Base-by-base conservation (phyloP, 75 land plant species). In the Gnetum montanum region DNA sequence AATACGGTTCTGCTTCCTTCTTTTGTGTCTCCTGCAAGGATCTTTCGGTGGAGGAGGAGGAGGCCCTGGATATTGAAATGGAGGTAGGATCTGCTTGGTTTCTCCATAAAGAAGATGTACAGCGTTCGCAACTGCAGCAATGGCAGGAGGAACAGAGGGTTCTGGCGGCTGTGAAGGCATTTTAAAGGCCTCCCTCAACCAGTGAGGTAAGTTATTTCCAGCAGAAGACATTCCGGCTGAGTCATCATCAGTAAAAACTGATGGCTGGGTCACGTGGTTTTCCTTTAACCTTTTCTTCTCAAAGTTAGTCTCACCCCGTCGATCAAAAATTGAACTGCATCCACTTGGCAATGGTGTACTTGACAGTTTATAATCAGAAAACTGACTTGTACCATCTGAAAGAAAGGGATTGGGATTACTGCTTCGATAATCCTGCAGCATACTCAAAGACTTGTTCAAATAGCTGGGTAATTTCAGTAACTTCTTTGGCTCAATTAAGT, bases 161-260 rank as follows among this genome's bases (percentile, higher is more conserved):
- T 71, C 83, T 27, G 70, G 66, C 4, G 80, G 68, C 28, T 59
- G 71, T 31, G 72, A 52, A 16, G 75, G 72, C 15, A 64, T 49
- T 61, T 49, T 81, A 37, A 95, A 85, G 53, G 97, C 99, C 57
- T 90, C 88, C 6, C 86, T 75, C 50, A 95, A 73, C 99, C 99
- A 95, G 54, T 95, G 99, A 25, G 99, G 99, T 31, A 95, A 75
- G 53, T 67, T 92, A 57, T 70, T 63, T 46, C 62, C 28, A 4
- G 66, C 59, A 40, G 77, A 58, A 50, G 46, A 58, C 41, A 53
- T 55, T 20, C 26, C 57, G 59, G 41, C 47, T 56, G 24, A 56
- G 11, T 48, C 75, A 31, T 49, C 70, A 38, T 63, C 61, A 0
- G 27, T 55, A 8, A 47, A 46, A 34, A 43, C 12, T 24, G 54